These are phyloP conservation scores for Brassica balearica DNA, from an alignment of 441 rosid species.

Conservation along the genomic window DNA sequence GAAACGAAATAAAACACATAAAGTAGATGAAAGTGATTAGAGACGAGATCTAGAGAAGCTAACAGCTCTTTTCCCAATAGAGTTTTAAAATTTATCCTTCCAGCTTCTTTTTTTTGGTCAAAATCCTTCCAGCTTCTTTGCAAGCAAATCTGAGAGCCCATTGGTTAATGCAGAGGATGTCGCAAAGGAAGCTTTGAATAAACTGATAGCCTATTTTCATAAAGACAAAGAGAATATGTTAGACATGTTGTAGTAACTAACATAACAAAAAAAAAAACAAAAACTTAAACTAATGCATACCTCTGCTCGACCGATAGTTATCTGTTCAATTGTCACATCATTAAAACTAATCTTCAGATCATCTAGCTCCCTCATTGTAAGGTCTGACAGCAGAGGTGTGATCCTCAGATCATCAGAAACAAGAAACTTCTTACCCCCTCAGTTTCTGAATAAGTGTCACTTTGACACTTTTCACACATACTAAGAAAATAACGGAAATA, in stretches of 20 bases:
- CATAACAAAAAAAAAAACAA: not conserved
- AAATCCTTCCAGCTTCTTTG: constrained; percentile 21
- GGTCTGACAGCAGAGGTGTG: not conserved
- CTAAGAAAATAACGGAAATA: no score
- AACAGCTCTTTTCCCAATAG: not conserved
- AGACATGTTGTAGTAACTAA: constrained; percentile 12
- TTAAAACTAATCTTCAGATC: constrained; percentile 1
- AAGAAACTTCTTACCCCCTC: not conserved
- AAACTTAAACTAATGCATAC: not conserved
- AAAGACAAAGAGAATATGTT: not conserved
- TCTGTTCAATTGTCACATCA: not conserved
- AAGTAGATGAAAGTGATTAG: not conserved
- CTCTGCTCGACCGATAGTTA: constrained; percentile 24
- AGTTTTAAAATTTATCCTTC: not conserved
- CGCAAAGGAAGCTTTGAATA: constrained; percentile 7
- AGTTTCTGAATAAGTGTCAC: no score
- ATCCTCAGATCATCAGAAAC: constrained; percentile 7
- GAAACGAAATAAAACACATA: not conserved
- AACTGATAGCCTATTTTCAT: constrained; percentile 15
- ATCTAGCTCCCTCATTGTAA: not conserved
- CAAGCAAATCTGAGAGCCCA: constrained; percentile 27
- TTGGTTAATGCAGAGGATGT: constrained; percentile 11
- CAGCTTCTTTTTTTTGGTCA: no score
- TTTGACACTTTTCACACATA: no score
- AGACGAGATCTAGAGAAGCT: not conserved